phyloP scores from a whole-genome alignment of 2,329 filamentous ascomycete species.

The Myriosclerotinia curreyana region DNA sequence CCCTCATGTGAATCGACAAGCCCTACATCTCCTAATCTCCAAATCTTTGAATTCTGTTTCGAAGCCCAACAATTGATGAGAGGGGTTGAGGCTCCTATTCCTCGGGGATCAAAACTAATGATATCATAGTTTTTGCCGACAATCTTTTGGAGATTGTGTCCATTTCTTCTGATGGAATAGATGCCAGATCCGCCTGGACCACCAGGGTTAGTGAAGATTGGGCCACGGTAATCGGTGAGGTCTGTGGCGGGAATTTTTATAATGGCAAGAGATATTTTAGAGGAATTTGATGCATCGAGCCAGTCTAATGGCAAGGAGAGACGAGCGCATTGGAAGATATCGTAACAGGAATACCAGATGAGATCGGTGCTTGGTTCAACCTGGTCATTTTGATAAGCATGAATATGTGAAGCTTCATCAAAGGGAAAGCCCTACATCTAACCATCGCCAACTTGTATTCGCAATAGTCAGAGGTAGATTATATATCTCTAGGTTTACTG shows the following conservation, averaged over 20 bases:
- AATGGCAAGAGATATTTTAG: constrained; percentile 27
- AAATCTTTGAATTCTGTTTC: constrained; percentile 44
- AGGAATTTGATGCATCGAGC: constrained; percentile 27
- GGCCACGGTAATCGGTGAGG: constrained; percentile 27
- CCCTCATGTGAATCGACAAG: constrained; percentile 48
- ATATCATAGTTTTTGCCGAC: constrained; percentile 49
- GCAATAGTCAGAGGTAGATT: neutral
- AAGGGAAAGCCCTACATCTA: neutral
- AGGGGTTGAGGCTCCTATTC: constrained; percentile 47
- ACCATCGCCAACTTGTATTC: neutral
- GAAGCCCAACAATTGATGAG: constrained; percentile 50
- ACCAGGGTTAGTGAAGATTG: constrained; percentile 33
- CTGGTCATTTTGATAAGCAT: neutral
- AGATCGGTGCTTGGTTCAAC: constrained; percentile 20
- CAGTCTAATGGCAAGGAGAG: constrained; percentile 35
- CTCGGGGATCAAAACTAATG: constrained; percentile 51
- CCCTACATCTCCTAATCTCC: constrained; percentile 47
- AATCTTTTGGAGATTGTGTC: constrained; percentile 44
- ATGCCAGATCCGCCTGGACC: constrained; percentile 51
- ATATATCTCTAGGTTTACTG: neutral
- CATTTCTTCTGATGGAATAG: constrained; percentile 26
- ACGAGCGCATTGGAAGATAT: constrained; percentile 32
- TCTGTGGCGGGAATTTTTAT: constrained; percentile 30
- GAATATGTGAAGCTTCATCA: neutral
- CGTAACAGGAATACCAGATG: constrained; percentile 33